Evolutionary conservation across 805 yeast genomes (phyloP).

Genomic region (Wickerhamiella shivajii): DNA sequence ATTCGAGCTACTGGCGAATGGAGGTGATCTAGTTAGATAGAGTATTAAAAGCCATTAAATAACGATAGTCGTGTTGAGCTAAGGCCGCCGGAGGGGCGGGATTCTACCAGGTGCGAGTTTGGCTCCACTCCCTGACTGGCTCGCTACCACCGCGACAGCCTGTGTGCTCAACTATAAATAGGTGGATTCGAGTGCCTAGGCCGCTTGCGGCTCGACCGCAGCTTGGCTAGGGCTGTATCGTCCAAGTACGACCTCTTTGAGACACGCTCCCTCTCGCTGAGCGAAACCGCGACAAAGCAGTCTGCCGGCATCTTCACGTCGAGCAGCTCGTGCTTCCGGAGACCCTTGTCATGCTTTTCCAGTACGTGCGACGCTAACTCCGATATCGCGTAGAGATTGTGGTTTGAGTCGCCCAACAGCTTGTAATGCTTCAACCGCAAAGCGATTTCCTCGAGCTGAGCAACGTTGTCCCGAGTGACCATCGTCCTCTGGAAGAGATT

Average conservation of each 20-base stretch:
- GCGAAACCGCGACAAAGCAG: neutral
- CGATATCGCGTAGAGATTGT: neutral
- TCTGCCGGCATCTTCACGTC: conserved; percentile 4
- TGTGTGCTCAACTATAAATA: no score
- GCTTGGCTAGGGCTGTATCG: neutral
- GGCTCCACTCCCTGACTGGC: no score
- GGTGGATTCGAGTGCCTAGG: no score
- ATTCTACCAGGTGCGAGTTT: no score
- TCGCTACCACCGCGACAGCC: no score
- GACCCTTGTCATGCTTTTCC: neutral
- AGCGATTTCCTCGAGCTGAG: neutral
- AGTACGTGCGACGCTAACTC: neutral
- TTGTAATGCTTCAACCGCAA: conserved; percentile 3
- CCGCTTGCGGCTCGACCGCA: neutral
- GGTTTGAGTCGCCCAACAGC: neutral
- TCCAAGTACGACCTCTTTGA: neutral
- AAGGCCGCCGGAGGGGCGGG: no score
- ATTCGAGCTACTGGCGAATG: no score
- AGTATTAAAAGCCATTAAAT: no score
- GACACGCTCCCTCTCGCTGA: neutral
- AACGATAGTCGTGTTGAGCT: no score
- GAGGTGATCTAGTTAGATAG: no score
- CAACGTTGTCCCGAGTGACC: neutral
- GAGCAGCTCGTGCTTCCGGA: no score
- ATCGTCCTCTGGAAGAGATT: neutral